A percentile compares a stretch with the other conserved stretches of the same genome.
Evolutionary conservation across 2,329 filamentous ascomycete genomes (phyloP).

Genomic region (Cordyceps militaris): DNA sequence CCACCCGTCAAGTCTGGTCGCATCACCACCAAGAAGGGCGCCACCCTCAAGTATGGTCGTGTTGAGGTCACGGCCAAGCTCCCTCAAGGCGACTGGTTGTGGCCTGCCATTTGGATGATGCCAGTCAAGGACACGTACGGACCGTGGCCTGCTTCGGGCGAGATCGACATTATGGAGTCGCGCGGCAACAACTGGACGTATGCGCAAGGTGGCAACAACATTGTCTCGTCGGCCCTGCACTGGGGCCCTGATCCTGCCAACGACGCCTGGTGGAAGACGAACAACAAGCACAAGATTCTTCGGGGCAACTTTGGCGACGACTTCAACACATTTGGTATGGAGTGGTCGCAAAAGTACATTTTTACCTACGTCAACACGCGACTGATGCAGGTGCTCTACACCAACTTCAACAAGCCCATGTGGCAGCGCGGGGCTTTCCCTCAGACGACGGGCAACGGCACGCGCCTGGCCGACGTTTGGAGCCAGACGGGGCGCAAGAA

Average conservation of each 20-base stretch:
- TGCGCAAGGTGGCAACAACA: slow-evolving; percentile 70
- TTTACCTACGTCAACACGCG: slow-evolving; percentile 81
- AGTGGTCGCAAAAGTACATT: slow-evolving; percentile 83
- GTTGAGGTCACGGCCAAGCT: slow-evolving; percentile 74
- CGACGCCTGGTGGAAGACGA: slow-evolving; percentile 79
- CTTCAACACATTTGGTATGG: slow-evolving; percentile 73
- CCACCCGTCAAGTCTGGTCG: slow-evolving; percentile 73
- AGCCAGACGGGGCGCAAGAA: slow-evolving; percentile 49
- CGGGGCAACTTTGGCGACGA: slow-evolving; percentile 64
- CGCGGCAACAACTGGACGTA: slow-evolving; percentile 80
- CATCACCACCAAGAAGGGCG: slow-evolving; percentile 65
- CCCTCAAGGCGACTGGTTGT: slow-evolving; percentile 76
- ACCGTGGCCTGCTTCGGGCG: slow-evolving; percentile 69
- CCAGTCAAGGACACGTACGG: slow-evolving; percentile 67
- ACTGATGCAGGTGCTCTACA: slow-evolving; percentile 73
- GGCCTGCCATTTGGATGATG: slow-evolving; percentile 91
- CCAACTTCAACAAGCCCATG: slow-evolving; percentile 61
- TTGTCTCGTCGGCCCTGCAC: slow-evolving; percentile 71
- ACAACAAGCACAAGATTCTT: slow-evolving; percentile 66
- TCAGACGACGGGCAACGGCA: slow-evolving; percentile 56
- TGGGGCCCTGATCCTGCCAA: slow-evolving; percentile 68
- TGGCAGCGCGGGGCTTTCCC: slow-evolving; percentile 66
- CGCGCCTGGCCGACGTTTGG: slow-evolving; percentile 58
- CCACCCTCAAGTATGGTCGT: slow-evolving; percentile 70
- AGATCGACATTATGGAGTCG: slow-evolving; percentile 77